Evolutionary conservation across 164 flowering plant genomes (phyloP).

Genomic region (Akebia trifoliata): DNA sequence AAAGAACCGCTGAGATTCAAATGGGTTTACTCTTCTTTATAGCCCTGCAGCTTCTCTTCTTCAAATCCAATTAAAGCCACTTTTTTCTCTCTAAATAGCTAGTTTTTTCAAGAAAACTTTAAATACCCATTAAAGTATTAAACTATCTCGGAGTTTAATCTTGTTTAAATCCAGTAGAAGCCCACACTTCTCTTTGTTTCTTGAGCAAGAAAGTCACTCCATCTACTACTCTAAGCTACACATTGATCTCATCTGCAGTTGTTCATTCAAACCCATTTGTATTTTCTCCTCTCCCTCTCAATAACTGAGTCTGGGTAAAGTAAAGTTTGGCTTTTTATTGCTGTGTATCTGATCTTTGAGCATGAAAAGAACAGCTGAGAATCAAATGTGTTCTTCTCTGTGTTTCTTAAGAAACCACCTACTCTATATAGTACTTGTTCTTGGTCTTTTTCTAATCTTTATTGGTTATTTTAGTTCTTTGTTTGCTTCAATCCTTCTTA

Average conservation of each 20-base stretch:
- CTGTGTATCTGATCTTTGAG: neutral
- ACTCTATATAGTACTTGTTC: slow-evolving; percentile 18
- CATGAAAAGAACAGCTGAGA: slow-evolving; percentile 8
- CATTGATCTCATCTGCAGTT: slow-evolving; percentile 8
- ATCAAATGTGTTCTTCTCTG: slow-evolving; percentile 24
- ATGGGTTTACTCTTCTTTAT: too few species aligned
- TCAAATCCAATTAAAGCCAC: too few species aligned
- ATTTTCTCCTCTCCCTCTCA: neutral
- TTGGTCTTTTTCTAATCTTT: slow-evolving; percentile 23
- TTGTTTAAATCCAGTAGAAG: neutral
- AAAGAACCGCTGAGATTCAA: too few species aligned
- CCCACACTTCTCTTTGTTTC: neutral
- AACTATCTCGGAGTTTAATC: too few species aligned
- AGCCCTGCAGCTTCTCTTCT: too few species aligned
- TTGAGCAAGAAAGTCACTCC: too few species aligned
- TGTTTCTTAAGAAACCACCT: slow-evolving; percentile 16
- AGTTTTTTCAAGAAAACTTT: too few species aligned
- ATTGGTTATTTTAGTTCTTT: slow-evolving; percentile 21
- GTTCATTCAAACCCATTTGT: neutral
- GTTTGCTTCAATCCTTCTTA: slow-evolving; percentile 28
- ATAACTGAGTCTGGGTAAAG: neutral
- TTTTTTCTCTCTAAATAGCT: too few species aligned
- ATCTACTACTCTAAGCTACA: slow-evolving; percentile 1
- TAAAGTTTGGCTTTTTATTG: neutral
- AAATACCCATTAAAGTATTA: neutral